Base-by-base conservation (phyloP, 164 flowering plant genomes). In the Macadamia tetraphylla region DNA sequence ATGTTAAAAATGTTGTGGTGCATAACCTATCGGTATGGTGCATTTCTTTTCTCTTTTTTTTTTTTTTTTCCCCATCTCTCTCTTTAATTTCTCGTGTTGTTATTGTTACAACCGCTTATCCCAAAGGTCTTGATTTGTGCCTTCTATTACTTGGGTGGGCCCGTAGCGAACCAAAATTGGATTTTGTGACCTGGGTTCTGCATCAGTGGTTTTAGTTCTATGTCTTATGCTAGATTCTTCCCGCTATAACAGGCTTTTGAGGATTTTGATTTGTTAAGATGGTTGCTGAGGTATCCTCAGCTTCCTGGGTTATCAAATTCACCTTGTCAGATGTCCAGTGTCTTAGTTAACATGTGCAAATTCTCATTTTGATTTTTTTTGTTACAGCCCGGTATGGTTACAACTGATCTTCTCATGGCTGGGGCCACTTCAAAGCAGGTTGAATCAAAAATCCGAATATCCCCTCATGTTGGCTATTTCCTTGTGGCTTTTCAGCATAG, bases 371-470 rank as follows among this genome's bases (percentile, higher is more conserved):
- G 4, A 6, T 12, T 35, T 12, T 30, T 60, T 40, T 7, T 12
- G 17, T 71, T 81, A 75, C 87, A 94, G 98, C 98, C 97, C 23
- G 98, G 97, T 62, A 94, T 94, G 98, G 98, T 94, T 42, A 94
- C 97, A 64, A 91, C 98, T 35, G 97, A 94, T 71, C 97, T 94
- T 74, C 91, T 94, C 65, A 91, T 94, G 98, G 83, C 96, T 14
- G 97, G 98, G 66, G 98, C 96, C 14, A 86, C 76, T 52, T 87
- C 98, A 13, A 94, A 94, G 80, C 98, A 93, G 94, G 98, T 91
- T 32, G 40, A 51, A 17, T 51, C 23, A 9, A 15, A 8, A 23
- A 32, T 1, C 32, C 15, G 35, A 11, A 29, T 9, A 29, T 14
- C 58, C 11, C 64, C 31, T 23, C 6, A 6, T 8, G 62, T 14